Conservation (phyloP, 2,329 filamentous ascomycete genomes). For the Penicillium digitatum region DNA sequence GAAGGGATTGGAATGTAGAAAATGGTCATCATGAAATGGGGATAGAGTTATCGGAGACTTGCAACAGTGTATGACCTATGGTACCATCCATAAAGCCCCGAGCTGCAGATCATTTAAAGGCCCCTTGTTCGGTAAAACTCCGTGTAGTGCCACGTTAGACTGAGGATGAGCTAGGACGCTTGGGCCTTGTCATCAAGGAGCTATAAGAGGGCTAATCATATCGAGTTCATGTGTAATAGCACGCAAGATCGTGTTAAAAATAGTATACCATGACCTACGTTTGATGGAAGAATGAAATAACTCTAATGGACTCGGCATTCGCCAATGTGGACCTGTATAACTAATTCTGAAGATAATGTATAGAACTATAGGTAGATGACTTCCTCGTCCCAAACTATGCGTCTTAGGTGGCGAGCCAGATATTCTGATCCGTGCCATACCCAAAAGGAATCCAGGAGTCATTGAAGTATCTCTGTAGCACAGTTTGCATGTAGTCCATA, state of each 20-base stretch:
- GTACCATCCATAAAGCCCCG: slow-evolving; percentile 4
- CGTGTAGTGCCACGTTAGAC: slow-evolving; percentile 4
- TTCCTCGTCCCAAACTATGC: neutral
- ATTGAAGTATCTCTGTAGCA: slow-evolving; percentile 24
- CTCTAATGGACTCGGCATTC: neutral
- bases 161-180: neutral
- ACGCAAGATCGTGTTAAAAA: neutral
- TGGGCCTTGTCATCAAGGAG: neutral
- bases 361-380: neutral
- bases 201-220: neutral
- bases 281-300: neutral
- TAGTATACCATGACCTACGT: neutral
- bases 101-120: neutral
- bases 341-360: neutral
- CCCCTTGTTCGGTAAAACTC: neutral
- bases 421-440: slow-evolving; percentile 19
- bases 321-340: neutral
- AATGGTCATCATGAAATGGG: neutral
- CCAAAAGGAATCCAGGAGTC: slow-evolving; percentile 25
- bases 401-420: slow-evolving; percentile 10
- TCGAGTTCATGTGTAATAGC: neutral
- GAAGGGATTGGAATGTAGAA: slow-evolving; percentile 21
- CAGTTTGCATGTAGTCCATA: slow-evolving; percentile 21
- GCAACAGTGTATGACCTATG: slow-evolving; percentile 1
- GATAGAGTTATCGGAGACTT: slow-evolving; percentile 2